Conservation (phyloP, 345 rosid genomes). For the Rubroshorea leprosula region DNA sequence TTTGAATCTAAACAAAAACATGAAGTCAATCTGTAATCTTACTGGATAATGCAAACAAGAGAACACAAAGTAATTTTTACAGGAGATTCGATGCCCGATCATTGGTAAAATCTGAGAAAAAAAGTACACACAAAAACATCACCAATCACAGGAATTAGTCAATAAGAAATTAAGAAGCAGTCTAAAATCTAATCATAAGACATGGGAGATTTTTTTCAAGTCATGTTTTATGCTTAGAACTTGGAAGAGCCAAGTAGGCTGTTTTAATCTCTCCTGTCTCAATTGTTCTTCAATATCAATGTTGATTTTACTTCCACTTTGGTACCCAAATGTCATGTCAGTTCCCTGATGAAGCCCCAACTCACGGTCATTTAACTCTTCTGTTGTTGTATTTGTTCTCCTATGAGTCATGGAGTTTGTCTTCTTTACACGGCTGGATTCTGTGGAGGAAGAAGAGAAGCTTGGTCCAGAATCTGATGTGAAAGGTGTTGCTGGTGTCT, state of each 20-base stretch:
- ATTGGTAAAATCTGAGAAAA: constrained; percentile 13
- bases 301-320: constrained; percentile 21
- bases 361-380: constrained; percentile 16
- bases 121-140: constrained; percentile 24
- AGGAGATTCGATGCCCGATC: constrained; percentile 19
- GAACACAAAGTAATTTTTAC: constrained; percentile 24
- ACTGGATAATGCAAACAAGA: constrained; percentile 22
- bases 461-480: constrained; percentile 54
- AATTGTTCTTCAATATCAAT: constrained; percentile 43
- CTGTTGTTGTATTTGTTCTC: constrained; percentile 9
- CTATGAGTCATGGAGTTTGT: constrained; percentile 13
- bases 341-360: constrained; percentile 24
- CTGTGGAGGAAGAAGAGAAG: constrained; percentile 69
- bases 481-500: constrained; percentile 28
- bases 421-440: constrained; percentile 52
- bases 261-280: constrained; percentile 48
- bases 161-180: constrained; percentile 31
- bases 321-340: constrained; percentile 21
- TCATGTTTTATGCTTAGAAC: constrained; percentile 68
- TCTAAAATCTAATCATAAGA: too few species aligned
- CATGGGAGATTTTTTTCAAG: too few species aligned
- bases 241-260: constrained; percentile 81
- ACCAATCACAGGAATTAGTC: constrained; percentile 30
- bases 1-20: constrained; percentile 11
- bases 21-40: constrained; percentile 15